These are phyloP conservation scores for Aspergillus versicolor DNA, from an alignment of 2,329 filamentous ascomycete genomes.

Conservation along the genomic window DNA sequence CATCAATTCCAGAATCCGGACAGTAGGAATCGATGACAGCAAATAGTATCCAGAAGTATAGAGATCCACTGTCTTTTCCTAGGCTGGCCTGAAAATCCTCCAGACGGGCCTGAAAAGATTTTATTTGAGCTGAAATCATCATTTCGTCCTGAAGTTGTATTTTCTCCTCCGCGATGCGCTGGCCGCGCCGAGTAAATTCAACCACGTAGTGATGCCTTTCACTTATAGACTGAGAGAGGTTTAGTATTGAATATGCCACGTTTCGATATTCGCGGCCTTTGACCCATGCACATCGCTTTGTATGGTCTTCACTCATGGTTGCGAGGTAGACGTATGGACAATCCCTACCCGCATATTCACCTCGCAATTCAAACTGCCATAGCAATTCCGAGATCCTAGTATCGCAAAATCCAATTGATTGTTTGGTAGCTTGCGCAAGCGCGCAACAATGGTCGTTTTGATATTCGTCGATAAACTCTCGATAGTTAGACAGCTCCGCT, in stretches of 20 bases:
- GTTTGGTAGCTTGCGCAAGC: background rate
- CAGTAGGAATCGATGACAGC: constrained; percentile 33
- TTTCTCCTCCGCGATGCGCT: constrained; percentile 31
- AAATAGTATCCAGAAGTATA: constrained; percentile 35
- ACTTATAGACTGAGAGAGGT: constrained; percentile 30
- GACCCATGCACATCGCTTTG: constrained; percentile 59
- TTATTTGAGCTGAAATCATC: constrained; percentile 18
- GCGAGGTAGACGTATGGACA: constrained; percentile 61
- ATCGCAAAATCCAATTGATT: constrained; percentile 39
- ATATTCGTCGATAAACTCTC: constrained; percentile 39
- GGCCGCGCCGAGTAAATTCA: constrained; percentile 39
- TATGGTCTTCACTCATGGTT: constrained; percentile 58
- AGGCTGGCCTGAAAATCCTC: constrained; percentile 18
- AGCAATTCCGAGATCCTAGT: constrained; percentile 53
- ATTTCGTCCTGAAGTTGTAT: constrained; percentile 25
- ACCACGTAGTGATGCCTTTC: constrained; percentile 23
- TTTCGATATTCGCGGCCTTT: constrained; percentile 52
- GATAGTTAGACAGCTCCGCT: constrained; percentile 24
- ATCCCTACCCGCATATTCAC: constrained; percentile 18
- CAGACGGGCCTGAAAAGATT: constrained; percentile 24
- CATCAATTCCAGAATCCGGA: constrained; percentile 7
- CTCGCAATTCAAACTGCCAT: constrained; percentile 40
- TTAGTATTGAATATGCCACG: constrained; percentile 57
- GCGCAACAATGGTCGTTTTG: constrained; percentile 15
- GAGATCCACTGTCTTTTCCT: constrained; percentile 5